These are phyloP conservation scores for Aspergillus avenaceus DNA, from an alignment of 495 filamentous ascomycete genomes.

Conservation along the genomic window DNA sequence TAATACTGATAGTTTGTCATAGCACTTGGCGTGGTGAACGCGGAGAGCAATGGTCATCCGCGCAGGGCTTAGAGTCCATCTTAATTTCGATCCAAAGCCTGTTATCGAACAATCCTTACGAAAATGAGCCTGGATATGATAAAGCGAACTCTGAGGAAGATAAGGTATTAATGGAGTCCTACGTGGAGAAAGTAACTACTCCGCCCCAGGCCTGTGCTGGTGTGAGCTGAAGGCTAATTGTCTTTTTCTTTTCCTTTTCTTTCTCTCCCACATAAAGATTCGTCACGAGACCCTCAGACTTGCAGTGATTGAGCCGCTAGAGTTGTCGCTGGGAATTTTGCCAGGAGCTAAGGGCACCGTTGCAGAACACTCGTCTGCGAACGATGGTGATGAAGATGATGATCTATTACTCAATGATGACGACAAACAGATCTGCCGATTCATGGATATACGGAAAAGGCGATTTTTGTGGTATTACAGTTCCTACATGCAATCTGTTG, in stretches of 20 bases:
- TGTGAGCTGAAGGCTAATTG: not conserved
- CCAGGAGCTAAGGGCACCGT: conserved; percentile 38
- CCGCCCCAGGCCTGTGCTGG: not conserved
- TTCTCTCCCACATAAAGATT: conserved; percentile 52
- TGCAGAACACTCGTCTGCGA: conserved; percentile 12
- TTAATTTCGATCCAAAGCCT: conserved; percentile 94
- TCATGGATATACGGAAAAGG: conserved; percentile 85
- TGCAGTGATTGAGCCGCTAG: conserved; percentile 79
- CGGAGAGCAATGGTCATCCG: conserved; percentile 93
- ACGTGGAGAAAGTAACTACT: conserved; percentile 71
- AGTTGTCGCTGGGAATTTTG: conserved; percentile 67
- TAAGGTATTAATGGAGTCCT: conserved; percentile 71
- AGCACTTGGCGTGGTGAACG: conserved; percentile 91
- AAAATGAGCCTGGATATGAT: conserved; percentile 94
- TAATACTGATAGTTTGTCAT: conserved; percentile 16
- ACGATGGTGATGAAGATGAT: conserved; percentile 50
- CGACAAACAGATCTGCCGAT: conserved; percentile 55
- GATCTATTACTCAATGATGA: conserved; percentile 42
- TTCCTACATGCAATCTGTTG: conserved; percentile 69
- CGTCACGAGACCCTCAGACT: conserved; percentile 86
- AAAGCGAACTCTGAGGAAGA: conserved; percentile 61
- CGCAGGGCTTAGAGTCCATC: conserved; percentile 91
- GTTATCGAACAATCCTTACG: conserved; percentile 91
- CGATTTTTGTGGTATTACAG: conserved; percentile 96
- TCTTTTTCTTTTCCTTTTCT: too few relatives aligned